Conservation (phyloP, 352 stramenopile genomes). For the Phytopythium litorale region DNA sequence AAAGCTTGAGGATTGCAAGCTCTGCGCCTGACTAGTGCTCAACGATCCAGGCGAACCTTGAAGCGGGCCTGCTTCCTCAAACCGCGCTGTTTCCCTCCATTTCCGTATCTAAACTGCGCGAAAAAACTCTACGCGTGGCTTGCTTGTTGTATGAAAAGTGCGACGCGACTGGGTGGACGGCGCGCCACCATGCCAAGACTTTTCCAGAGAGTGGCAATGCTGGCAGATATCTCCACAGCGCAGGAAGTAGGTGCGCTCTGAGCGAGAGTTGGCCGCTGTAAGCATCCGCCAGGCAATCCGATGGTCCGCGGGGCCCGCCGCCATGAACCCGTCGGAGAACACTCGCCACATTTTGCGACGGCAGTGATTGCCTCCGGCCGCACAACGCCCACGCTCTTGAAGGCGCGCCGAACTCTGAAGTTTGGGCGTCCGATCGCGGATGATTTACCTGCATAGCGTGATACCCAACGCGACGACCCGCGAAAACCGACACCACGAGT, state of each 20-base stretch:
- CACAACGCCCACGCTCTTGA: background rate
- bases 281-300: background rate
- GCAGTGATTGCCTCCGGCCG: background rate
- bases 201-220: background rate
- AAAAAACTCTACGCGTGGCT: background rate
- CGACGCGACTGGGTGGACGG: background rate
- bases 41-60: background rate
- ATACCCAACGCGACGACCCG: background rate
- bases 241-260: background rate
- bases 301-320: background rate
- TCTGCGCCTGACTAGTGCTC: background rate
- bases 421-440: background rate
- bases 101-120: background rate
- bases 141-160: slow-evolving; percentile 1
- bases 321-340: background rate
- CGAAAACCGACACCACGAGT: background rate
- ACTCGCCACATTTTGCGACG: background rate
- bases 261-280: background rate
- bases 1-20: slow-evolving; percentile 1
- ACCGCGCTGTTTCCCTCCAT: background rate
- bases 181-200: background rate
- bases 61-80: background rate
- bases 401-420: slow-evolving; percentile 1
- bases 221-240: background rate
- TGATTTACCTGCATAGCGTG: background rate